Conservation (phyloP, 768 basidiomycete species). For the Leccinum subgranulosum region DNA sequence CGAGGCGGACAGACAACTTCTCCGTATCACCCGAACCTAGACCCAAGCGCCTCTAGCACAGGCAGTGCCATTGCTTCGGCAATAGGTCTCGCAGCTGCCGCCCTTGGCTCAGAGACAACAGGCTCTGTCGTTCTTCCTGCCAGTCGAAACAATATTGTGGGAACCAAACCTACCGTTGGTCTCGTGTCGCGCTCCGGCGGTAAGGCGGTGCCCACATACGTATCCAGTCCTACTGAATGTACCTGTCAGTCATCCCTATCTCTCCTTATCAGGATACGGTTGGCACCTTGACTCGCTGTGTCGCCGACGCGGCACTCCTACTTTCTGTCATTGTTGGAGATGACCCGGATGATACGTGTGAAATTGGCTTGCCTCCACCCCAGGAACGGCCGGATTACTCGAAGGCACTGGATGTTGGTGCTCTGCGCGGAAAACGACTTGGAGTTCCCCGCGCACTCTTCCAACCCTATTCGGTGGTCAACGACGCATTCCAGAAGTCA, state of each 20-base stretch:
- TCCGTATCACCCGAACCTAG: slow-evolving; percentile 41
- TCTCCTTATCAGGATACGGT: slow-evolving; percentile 40
- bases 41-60: slow-evolving; percentile 40
- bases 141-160: slow-evolving; percentile 42
- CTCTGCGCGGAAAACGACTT: slow-evolving; percentile 43
- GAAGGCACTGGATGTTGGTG: slow-evolving; percentile 44
- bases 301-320: slow-evolving; percentile 38
- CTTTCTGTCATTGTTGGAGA: slow-evolving; percentile 40
- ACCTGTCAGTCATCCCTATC: slow-evolving; percentile 43
- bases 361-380: slow-evolving; percentile 44
- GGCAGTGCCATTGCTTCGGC: slow-evolving; percentile 44
- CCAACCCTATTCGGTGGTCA: slow-evolving; percentile 19
- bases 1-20: slow-evolving; percentile 43
- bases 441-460: slow-evolving; percentile 42
- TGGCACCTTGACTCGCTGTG: slow-evolving; percentile 36
- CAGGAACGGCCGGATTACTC: slow-evolving; percentile 51
- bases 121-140: slow-evolving; percentile 46
- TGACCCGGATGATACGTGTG: slow-evolving; percentile 38
- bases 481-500: slow-evolving; percentile 38
- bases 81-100: slow-evolving; percentile 42
- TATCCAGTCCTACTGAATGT: background rate
- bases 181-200: slow-evolving; percentile 40
- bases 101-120: slow-evolving; percentile 48
- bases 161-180: slow-evolving; percentile 42
- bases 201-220: slow-evolving; percentile 6